Evolutionary conservation across 2,329 filamentous ascomycete species (phyloP), one percentile per base, ranked within the genome.

Genomic region (Phyllosticta citribraziliensis): DNA sequence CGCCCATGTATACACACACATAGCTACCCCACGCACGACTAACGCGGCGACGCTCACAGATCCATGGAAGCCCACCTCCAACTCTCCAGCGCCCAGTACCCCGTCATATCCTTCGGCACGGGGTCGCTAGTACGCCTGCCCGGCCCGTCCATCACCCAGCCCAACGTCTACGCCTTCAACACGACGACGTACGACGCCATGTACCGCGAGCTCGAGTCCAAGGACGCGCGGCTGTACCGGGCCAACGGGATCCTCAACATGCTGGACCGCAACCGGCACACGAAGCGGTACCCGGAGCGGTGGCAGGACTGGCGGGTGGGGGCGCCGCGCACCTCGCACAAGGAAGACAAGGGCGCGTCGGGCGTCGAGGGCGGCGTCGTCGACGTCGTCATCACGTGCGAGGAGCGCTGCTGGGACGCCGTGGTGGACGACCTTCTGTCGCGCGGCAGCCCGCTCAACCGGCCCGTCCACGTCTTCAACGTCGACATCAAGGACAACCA

Each of bases 51-150:
- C 55, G 30, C 55, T 27, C 40, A 30, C 68, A 89, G 88, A 74
- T 91, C 90, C n/a, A 97, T 99, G 94, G 94, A 97, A 81, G 93
- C 93, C n/a, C 94, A 99, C 75, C 84, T 97, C 27, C 89, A 90
- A 65, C 86, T 99, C 35, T 90, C 94, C 4, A 84, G 88, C 63
- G 89, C 91, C 5, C 67, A 72, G 55, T 97, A 94, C 70, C 94
- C 94, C n/a, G 93, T 96, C 67, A 95, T 97, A 68, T 97, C 93
- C 19, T 99, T 97, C 73, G 94, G 94, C 64, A 99, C 94, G 0
- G 94, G 94, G 60, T 96, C 91, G 19, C 85, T 96, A 19, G 94
- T 99, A 67, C 90, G 94, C 25, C 81, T 99, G 0, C 94, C 94
- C 0, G 94, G 94, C 0, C 93, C 94, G 1, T 88, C 87, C 35